Base-by-base conservation (phyloP, 352 stramenopile species). In the Phytophthora pisi region DNA sequence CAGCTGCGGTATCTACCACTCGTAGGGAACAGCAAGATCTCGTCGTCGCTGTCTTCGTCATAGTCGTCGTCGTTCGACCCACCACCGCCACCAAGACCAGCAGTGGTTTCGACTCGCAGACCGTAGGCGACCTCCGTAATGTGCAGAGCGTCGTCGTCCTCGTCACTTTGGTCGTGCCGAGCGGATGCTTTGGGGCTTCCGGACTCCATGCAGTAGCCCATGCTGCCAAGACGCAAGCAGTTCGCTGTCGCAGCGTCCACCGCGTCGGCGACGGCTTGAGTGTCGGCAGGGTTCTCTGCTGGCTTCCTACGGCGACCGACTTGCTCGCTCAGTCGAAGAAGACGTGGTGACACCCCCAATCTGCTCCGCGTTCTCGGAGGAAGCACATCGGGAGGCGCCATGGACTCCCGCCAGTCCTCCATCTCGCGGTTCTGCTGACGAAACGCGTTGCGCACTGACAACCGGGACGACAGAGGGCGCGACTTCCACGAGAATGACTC, bases 361-460 rank as follows among this genome's bases (percentile, higher is more conserved):
- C 54, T 66, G 46, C 57, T 59, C 5, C 36, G 54, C 45, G 62
- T 57, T 30, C 53, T 67, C 8, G 49, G 46, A 20, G 63, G 68
- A 45, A 75, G 62, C 5, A 65, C 40, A n/a, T 67, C 51, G 1
- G 40, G 51, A 60, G 47, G 63, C n/a, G 54, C n/a, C 45, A 72
- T 66, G 23, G 72, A 61, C 8, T 85, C 68, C 42, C 60, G 36
- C 42, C 79, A 62, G 18, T 65, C 66, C n/a, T 75, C 68, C 13
- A 66, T 59, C 24, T 90, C 66, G 4, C 64, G 56, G 30, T 49
- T 77, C 6, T 74, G 60, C 30, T 89, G 79, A 8, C 73, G 77
- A 38, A 79, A 74, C 8, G 82, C 82, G 18, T 79, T 89, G 7
- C 82, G 74, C 34, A 92, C 66, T 0, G 84, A 77, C n/a, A 72